Base-by-base conservation (phyloP, 345 rosid genomes). In the Gossypium anomalum region DNA sequence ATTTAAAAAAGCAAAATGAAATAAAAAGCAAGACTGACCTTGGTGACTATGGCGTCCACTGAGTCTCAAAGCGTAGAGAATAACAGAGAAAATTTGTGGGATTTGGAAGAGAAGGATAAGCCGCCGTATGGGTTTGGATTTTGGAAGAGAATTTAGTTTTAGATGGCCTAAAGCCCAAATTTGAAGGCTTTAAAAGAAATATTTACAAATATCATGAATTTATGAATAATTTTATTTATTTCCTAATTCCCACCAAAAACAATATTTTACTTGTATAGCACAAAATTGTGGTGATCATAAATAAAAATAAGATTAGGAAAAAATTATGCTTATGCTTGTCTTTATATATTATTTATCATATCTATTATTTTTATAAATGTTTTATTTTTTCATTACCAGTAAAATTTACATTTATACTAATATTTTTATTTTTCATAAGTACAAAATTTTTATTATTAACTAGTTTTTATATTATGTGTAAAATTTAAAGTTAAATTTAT, bases 21-120 rank as follows among this genome's bases (percentile, higher is more conserved):
- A 52, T 0, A 69, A 29, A 52, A 45, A 29, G 45, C 29, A 69
- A 52, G 73, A 27, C 73, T 70, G 61, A 70, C 73, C 73, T 70
- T 20, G 11, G 61, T 34, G 47, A 16, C 73, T 34, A 58, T 29
- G 48, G 61, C 47, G 34, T 53, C 61, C 73, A 29, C 61, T 2
- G 73, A 70, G 47, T 17, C 61, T 52, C 27, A 29, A 52, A 52
- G 45, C 61, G 27, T 47, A 52, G 10, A 29, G 48, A 29, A 52
- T 2, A 52, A 52, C 29, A 10, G 9, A 11, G 48, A 47, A 23
- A 56, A 15, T 2, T 27, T 1, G 44, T 17, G 61, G 27, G 27
- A 34, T 10, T 17, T 2, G 60, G 47, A 51, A 69, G 60, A 69
- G 47, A 70, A 51, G 17, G 73, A 70, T 70, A 70, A 70, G 73